Evolutionary conservation across 495 filamentous ascomycete species (phyloP).

Genomic region (Parathielavia appendiculata): DNA sequence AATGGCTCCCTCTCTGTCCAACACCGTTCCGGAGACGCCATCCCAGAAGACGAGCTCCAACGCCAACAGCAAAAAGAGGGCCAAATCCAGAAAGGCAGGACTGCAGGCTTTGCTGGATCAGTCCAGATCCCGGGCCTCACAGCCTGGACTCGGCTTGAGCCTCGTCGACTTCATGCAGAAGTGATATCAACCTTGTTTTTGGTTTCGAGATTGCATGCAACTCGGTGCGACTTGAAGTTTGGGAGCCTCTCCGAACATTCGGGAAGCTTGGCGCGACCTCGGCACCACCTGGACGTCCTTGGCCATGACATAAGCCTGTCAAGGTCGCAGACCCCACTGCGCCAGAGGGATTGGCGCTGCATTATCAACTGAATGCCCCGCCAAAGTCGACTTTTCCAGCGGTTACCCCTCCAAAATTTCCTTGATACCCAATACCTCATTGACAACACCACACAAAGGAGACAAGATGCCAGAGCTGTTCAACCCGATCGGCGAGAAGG

Average conservation of each 20-base stretch:
- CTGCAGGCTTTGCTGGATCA: slow-evolving; percentile 49
- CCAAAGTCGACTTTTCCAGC: slow-evolving; percentile 22
- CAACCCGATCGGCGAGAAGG: slow-evolving; percentile 52
- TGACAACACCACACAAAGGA: slow-evolving; percentile 9
- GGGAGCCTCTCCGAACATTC: slow-evolving; percentile 21
- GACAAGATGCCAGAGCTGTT: slow-evolving; percentile 43
- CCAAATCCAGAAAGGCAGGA: slow-evolving; percentile 50
- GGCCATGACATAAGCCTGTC: slow-evolving; percentile 31
- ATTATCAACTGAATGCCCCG: slow-evolving; percentile 20
- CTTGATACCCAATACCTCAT: slow-evolving; percentile 8
- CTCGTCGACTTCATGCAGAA: slow-evolving; percentile 50
- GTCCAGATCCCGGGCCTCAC: slow-evolving; percentile 32
- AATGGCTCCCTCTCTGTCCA: not conserved
- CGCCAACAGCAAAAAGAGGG: slow-evolving; percentile 50
- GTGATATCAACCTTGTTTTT: not conserved
- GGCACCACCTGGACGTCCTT: slow-evolving; percentile 1
- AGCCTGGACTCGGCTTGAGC: slow-evolving; percentile 42
- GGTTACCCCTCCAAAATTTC: slow-evolving; percentile 38
- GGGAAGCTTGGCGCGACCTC: slow-evolving; percentile 23
- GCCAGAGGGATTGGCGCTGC: slow-evolving; percentile 7
- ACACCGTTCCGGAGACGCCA: not conserved
- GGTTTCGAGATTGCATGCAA: not conserved
- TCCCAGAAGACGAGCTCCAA: slow-evolving; percentile 32
- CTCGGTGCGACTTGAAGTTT: not conserved
- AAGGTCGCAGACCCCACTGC: slow-evolving; percentile 21